Evolutionary conservation across 2,329 filamentous ascomycete genomes (phyloP), one percentile per base, ranked within the genome.

Genomic region (Penicillium sp.): DNA sequence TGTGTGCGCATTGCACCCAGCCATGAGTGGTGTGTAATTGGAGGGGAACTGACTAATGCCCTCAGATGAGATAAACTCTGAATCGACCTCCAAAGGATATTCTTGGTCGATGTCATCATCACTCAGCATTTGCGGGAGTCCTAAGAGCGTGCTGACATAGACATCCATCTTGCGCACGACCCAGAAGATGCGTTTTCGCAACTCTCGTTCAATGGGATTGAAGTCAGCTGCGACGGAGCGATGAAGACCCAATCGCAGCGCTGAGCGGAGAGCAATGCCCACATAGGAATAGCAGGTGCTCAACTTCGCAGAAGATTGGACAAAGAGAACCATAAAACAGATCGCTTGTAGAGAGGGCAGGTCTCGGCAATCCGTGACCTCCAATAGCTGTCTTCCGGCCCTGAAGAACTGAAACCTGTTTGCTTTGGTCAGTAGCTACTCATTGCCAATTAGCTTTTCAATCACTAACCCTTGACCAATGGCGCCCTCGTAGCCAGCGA

Each of bases 211-310:
- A 35, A 88, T 75, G 32, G 82, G 80, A 51, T 85, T 81, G 42
- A 84, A 77, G 38, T 77, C 73, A 32, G 82, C 77, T 9, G 79
- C 70, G 4, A 90, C 66, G 42, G 84, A 77, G 35, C 85, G 80
- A 59, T 92, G 85, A 16, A 90, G 69, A 6, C 85, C 85, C 65
- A 90, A 80, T 17, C 84, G 77, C 22, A 90, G 65, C n/a, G 83
- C 79, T 5, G 83, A 82, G 34, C 84, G 77, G 32, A 89, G 68
- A 2, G 84, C 85, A 51, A 90, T 83, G 5, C 85, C 85, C 32
- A 90, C 75, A 51, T 86, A 88, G 0, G 84, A 79, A 61, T 90
- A 90, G 57, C 85, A 90, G 7, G 80, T 83, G 56, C 80, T 85
- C 18, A 90, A 67, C 56, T 86, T 85, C 7, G 84, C 84, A 2